phyloP scores from a whole-genome alignment of 805 yeast genomes.

The Metschnikowia koreensis region DNA sequence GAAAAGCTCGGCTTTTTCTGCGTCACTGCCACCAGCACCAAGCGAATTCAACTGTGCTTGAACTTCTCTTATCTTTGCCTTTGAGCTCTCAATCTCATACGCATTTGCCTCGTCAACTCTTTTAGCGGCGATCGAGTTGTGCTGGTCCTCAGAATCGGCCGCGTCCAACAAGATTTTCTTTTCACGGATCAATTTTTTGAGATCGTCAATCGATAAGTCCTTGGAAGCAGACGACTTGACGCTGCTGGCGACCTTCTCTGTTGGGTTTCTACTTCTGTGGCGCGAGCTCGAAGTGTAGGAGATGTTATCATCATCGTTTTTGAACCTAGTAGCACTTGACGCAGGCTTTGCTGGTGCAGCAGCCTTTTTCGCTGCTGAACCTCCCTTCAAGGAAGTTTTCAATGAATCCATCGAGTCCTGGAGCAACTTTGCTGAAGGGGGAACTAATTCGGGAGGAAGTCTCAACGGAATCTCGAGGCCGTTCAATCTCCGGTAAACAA shows the following conservation, averaged over 20 bases:
- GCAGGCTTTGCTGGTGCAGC: conserved; percentile 17
- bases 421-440: conserved; percentile 77
- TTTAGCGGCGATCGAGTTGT: conserved; percentile 30
- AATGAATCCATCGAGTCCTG: conserved; percentile 69
- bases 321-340: conserved; percentile 46
- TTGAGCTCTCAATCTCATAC: conserved; percentile 63
- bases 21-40: conserved; percentile 33
- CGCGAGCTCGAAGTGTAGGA: conserved; percentile 71
- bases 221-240: conserved; percentile 26
- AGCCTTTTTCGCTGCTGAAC: conserved; percentile 21
- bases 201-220: conserved; percentile 48
- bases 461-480: conserved; percentile 81
- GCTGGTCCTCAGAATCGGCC: conserved; percentile 63
- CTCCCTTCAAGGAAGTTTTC: conserved; percentile 58
- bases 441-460: conserved; percentile 85
- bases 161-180: conserved; percentile 71
- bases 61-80: conserved; percentile 51
- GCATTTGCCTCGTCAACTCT: conserved; percentile 40
- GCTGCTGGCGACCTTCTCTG: conserved; percentile 15
- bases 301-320: conserved; percentile 69
- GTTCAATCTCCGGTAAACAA: conserved; percentile 84
- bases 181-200: conserved; percentile 67
- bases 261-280: conserved; percentile 42
- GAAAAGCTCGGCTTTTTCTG: conserved; percentile 51
- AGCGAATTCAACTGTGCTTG: conserved; percentile 38